Base-by-base conservation (phyloP, 345 rosid genomes). In the Gossypium longicalyx region DNA sequence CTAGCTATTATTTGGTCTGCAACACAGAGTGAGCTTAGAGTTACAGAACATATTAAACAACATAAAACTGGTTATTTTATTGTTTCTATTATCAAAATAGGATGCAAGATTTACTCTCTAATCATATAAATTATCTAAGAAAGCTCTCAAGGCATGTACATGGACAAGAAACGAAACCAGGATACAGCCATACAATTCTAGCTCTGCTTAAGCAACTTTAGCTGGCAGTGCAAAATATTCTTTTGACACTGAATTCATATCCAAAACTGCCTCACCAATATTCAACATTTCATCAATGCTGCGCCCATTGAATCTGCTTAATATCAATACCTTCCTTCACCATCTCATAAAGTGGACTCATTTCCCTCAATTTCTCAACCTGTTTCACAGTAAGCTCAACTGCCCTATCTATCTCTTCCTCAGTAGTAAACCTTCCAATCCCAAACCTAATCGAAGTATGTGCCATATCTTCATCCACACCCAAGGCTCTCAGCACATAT, bases 401-500 rank as follows among this genome's bases (percentile, higher is more conserved):
- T 0, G 99, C 98, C 83, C 77, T 86, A 65, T 93, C 97, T 17
- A 95, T 86, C 88, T 95, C 99, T 2, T 79, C 94, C 82, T 91
- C 90, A 0, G 97, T 91, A 2, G 99, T 93, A 81, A 96, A 93
- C 91, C 98, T 88, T 60, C 97, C 99, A 74, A 93, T 90, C 45
- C 99, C 99, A 19, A 91, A 96, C 84, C 99, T 83, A 79, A 96
- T 96, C 0, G 99, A 96, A 74, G 99, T 89, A 79, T 88, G 98
- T 2, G 97, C 98, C 98, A 96, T 93, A 62, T 96, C 99, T 75
- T 93, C 99, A 29, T 96, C 94, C n/a, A 93, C 99, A 25, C 98
- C 98, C 80, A 96, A 82, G 13, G 98, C 98, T 84, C 99, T 91
- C 76, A 93, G 68, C 80, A 93, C 99, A 77, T 91, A 96, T 0